Base-by-base conservation (phyloP, 2,329 filamentous ascomycete species). In the Aspergillaceae sp. region DNA sequence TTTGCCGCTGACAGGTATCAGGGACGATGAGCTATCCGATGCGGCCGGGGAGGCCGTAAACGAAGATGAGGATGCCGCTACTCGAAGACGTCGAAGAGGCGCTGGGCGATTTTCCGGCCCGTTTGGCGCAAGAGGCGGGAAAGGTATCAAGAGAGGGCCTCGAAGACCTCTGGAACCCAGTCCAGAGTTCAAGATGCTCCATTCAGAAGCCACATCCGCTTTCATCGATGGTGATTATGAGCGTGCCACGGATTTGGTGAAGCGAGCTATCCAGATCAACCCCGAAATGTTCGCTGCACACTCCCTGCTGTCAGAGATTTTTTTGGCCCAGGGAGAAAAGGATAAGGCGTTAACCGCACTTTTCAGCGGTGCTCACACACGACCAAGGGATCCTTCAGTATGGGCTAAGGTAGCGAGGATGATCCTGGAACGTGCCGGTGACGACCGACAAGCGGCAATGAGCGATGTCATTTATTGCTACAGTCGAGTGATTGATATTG, bases 251-350 rank as follows among this genome's bases (percentile, higher is more conserved):
- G 58, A 67, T 5, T 53, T 69, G 7, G 66, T 72, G 35, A 68
- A 70, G 47, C 63, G 71, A 49, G 77, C 77, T 6, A 73, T 80
- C 30, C 66, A 73, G 36, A 64, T 71, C 29, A 83, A 84, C 53
- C 79, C 80, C 0, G 79, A 83, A 58, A 77, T 83, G 52, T 82
- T 78, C 58, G 71, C 74, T 29, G 77, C 79, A 9, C 78, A 83
- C 64, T 77, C 74, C 44, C 65, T 83, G 19, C 66, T 82, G 5
- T 79, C 79, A 0, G 76, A 83, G 50, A 77, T 81, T 43, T 74
- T 79, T 43, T 61, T 75, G 7, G 71, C 72, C 8, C 72, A 74
- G 58, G 78, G 76, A n/a, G 71, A 79, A 40, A 70, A 75, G 33
- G 71, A 76, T 44, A 78, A 79, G 51, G 74, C 78, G 1, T 61